Base-by-base conservation (phyloP, 805 yeast species). In the Candida ponderosae region DNA sequence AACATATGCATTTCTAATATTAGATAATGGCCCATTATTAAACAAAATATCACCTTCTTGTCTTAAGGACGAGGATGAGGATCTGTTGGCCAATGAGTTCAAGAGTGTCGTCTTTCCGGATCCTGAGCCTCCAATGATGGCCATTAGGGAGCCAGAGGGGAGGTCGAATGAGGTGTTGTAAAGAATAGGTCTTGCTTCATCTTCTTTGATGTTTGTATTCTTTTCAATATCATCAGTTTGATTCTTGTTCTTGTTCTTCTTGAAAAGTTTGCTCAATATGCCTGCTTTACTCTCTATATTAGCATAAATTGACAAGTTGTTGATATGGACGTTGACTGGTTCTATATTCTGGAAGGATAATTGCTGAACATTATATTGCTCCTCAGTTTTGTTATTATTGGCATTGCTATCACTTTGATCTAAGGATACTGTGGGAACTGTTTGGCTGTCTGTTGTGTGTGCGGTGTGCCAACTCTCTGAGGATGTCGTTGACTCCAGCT, bases 41-140 rank as follows among this genome's bases (percentile, higher is more conserved):
- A 45, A 62, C 11, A 60, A 46, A 13, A 75, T 55, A 4, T 57
- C 43, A 2, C 81, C 81, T 5, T 54, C 53, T 40, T 67, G 64
- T 3, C 40, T 41, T 39, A 76, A 50, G 10, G 62, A 63, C 23
- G 63, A 56, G 11, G 69, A 60, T 9, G 62, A 54, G 0, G 66
- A 46, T 44, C 82, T 57, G 31, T 73, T 68, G 0, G 87, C 81
- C 24, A 81, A 56, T 1, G 75, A 74, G 50, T 87, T 87, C 26
- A 87, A 62, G 33, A 86, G 53, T 0, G 95, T 84, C 0, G 95
- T 87, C 51, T 87, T 86, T 4, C 95, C 96, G 4, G 88, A 77
- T 0, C 95, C 95, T 0, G 90, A 81, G 0, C 95, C 94, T 6
- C 96, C 96, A 65, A 87, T 76, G 9, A 87, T 81, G 5, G 95